phyloP scores from a whole-genome alignment of 2,329 filamentous ascomycete genomes.

The Fusarium nodosum region DNA sequence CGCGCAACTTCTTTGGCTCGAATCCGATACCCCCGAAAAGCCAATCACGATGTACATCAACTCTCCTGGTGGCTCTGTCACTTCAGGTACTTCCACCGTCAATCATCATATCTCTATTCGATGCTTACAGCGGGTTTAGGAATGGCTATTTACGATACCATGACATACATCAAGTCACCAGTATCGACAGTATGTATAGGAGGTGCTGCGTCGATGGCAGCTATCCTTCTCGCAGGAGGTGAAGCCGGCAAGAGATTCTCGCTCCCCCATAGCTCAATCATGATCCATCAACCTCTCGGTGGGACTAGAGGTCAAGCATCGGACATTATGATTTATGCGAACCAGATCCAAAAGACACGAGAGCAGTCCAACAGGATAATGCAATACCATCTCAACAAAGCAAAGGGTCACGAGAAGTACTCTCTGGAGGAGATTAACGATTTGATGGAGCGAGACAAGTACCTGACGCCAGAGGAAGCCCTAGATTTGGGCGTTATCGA shows the following conservation, averaged over 20 bases:
- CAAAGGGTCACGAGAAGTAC: constrained; percentile 80
- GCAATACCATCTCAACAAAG: constrained; percentile 83
- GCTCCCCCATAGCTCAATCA: constrained; percentile 92
- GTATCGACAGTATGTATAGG: constrained; percentile 96
- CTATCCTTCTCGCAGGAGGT: constrained; percentile 87
- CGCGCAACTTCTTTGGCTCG: constrained; percentile 95
- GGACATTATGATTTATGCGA: constrained; percentile 97
- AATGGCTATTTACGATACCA: constrained; percentile 96
- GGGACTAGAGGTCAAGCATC: constrained; percentile 74
- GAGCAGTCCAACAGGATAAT: constrained; percentile 93
- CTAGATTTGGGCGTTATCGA: constrained; percentile 92
- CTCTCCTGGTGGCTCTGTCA: constrained; percentile 92
- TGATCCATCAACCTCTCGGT: constrained; percentile 96
- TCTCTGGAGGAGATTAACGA: constrained; percentile 87
- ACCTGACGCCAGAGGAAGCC: constrained; percentile 90
- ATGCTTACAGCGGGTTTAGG: constrained; percentile 55
- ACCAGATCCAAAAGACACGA: constrained; percentile 91
- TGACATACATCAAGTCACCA: constrained; percentile 94
- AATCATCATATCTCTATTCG: neutral
- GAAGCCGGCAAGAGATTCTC: constrained; percentile 87
- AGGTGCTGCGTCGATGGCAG: constrained; percentile 95
- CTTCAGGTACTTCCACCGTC: constrained; percentile 63
- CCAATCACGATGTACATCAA: constrained; percentile 99
- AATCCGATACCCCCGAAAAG: constrained; percentile 95
- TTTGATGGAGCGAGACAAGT: constrained; percentile 97